Percentiles rank a stretch among this genome's conserved stretches.
Evolutionary conservation across 345 rosid species (phyloP).

Genomic region (Draba incana): DNA sequence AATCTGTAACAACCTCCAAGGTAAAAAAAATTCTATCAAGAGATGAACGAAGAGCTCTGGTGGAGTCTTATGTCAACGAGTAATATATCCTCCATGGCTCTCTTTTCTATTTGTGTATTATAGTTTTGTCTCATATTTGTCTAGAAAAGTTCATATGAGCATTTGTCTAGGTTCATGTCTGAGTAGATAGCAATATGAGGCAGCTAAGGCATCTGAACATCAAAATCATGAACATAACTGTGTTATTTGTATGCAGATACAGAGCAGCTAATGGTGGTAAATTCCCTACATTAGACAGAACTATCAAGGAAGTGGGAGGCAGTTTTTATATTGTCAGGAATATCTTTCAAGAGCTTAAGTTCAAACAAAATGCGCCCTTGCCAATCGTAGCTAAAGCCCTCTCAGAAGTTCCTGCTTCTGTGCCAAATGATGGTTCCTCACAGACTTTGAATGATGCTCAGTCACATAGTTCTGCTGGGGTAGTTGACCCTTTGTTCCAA

Average conservation of each 20-base stretch:
- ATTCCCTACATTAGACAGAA: constrained; percentile 3
- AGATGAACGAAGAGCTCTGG: constrained; percentile 34
- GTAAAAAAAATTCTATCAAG: constrained; percentile 4
- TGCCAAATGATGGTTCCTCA: constrained; percentile 16
- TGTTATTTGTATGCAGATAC: constrained; percentile 26
- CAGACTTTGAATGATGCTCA: constrained; percentile 10
- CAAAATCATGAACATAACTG: not conserved
- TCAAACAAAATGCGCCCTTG: constrained; percentile 3
- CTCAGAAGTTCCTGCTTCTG: constrained; percentile 20
- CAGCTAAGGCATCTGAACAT: not conserved
- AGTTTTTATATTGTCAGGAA: constrained; percentile 4
- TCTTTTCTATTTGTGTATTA: not conserved
- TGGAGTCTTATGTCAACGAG: constrained; percentile 34
- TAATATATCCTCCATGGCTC: constrained; percentile 13
- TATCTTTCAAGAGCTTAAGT: constrained; percentile 36
- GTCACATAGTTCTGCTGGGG: constrained; percentile 10
- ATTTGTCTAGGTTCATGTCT: constrained; percentile 2
- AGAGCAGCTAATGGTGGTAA: constrained; percentile 39
- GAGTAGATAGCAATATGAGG: constrained; percentile 1
- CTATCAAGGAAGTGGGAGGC: constrained; percentile 34
- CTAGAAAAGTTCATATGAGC: not conserved
- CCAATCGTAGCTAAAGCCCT: constrained; percentile 23
- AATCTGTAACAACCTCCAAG: constrained; percentile 23
- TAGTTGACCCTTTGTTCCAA: constrained; percentile 12
- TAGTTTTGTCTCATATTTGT: not conserved